Evolutionary conservation across 140 eudicot species (phyloP), one percentile per base, ranked within the genome.

Genomic region (Bidens hawaiensis): DNA sequence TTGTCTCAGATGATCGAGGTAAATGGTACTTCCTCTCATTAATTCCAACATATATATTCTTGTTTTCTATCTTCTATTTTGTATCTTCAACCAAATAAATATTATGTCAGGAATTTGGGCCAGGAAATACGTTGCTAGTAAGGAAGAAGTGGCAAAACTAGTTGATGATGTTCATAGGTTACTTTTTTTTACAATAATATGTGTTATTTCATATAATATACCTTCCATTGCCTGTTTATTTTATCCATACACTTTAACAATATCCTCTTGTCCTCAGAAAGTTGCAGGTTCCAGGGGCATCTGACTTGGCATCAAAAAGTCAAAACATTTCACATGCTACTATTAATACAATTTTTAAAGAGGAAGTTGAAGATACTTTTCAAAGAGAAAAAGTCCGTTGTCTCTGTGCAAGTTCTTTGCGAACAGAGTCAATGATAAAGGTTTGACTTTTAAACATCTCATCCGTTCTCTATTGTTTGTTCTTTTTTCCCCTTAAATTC

Each of bases 141-240:
- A 81, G 81, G 97, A 85, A 71, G 94, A 77, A 14, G 95, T 81
- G 43, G 88, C 94, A 58, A 88, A 80, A 81, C 71, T 89, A 27
- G 90, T 94, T 27, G 97, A 94, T 69, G 97, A 94, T 67, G 76
- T 71, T 50, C 82, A 94, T 94, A 94, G 99, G 99, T 85, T n/a
- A n/a, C 52, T 52, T 12, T 52, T 51, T 70, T 60, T 25, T 69
- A 57, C 47, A 7, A 21, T 33, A 47, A 18, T 6, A 8, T 68
- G 16, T 64, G 13, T 26, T 57, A 6, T 10, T 38, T 36, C 33
- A 36, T 63, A 62, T 45, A 18, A 26, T 34, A 50, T 23, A 28
- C 38, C 12, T 38, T 17, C 6, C 27, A 11, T 36, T 31, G 14
- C 52, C 70, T 50, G 72, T 31, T 60, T 15, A 61, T 23, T 38